Evolutionary conservation across 306 rosid species (phyloP), one percentile per base, ranked within the genome.

Genomic region (Prunus salicina): DNA sequence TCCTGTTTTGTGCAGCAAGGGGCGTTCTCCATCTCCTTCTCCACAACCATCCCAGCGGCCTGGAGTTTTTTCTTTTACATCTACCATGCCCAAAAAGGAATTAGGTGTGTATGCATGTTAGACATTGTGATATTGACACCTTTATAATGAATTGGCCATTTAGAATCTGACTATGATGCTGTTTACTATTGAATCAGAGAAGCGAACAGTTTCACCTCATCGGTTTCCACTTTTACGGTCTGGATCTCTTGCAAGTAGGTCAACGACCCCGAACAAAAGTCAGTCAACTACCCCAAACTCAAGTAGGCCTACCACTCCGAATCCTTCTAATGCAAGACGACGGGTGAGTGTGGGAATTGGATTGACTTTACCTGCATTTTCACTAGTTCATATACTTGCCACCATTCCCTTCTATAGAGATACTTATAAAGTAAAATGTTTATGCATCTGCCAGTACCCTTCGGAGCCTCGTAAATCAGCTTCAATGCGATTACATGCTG

Each of bases 401-500:
- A 52, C 56, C 56, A 20, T 56, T 58, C 38, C 32, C 49, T 24
- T 19, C 13, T 28, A 2, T 16, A 13, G 13, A 19, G 41, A n/a
- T 38, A n/a, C 64, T 64, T 20, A 6, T 61, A n/a, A 10, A 74
- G 73, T 74, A 64, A 68, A 69, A 62, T 45, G 4, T 71, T 63
- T 73, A 15, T 77, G 2, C 38, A 72, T 72, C 43, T 62, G 28
- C 57, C 92, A 96, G 99, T 87, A 86, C 76, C 97, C 97, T 81
- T 92, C 98, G 1, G 98, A 88, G 85, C 96, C 99, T 5, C 89
- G 91, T 38, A 93, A 93, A 86, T 96, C 99, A 10, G 91, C 97
- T 60, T 96, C 99, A 8, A 89, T 96, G 99, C 86, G 93, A n/a
- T 79, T 96, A 58, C 86, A 84, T 9, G 88, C 99, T 11, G 99